Evolutionary conservation across 805 yeast genomes (phyloP).

Genomic region (Schizosaccharomyces pombe): ASM294v3 CU329670.1:740001-740500

Average conservation of each 20-base stretch:
- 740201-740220: conserved; percentile 75
- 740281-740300: conserved; percentile 1
- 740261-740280: conserved; percentile 18
- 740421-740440: conserved; percentile 13
- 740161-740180: conserved; percentile 87
- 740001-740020: conserved; percentile 56
- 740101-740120: conserved; percentile 70
- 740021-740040: conserved; percentile 95
- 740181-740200: conserved; percentile 69
- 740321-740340: conserved; percentile 1
- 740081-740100: conserved; percentile 97
- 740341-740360: conserved; percentile 6
- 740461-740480: conserved; percentile 43
- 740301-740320: not conserved
- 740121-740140: conserved; percentile 80
- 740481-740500: conserved; percentile 60
- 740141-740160: conserved; percentile 93
- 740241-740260: conserved; percentile 53
- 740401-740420: conserved; percentile 16
- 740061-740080: conserved; percentile 86
- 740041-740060: conserved; percentile 98
- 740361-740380: conserved; percentile 15
- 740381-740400: conserved; percentile 10
- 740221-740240: conserved; percentile 75
- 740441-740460: conserved; percentile 38